Base-by-base conservation (phyloP, 768 basidiomycete genomes). In the Austroboletus eburneus region DNA sequence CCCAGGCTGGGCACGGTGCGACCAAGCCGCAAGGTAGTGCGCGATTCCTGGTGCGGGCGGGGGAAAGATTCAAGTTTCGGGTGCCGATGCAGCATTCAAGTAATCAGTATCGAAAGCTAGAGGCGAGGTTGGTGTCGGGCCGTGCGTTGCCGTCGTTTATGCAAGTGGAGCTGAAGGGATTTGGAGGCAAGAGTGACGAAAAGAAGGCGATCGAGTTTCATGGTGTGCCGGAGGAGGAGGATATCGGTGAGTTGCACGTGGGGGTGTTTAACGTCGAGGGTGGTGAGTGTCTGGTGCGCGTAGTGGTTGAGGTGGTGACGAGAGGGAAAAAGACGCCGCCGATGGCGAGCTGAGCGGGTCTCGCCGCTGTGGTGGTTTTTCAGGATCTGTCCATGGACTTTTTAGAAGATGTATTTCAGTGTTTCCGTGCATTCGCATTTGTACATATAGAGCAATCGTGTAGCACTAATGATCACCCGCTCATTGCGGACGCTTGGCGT, bases 41-140 rank as follows among this genome's bases (percentile, higher is more conserved):
- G 25, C 69, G 76, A 30, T 76, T 78, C 55, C 58, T 84, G 48
- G 72, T 78, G 25, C 74, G 81, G 25, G 64, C 70, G 3, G 80
- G 79, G 20, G 81, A 84, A 53, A 70, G 64, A 50, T 84, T 85
- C 71, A 74, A 70, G 54, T 82, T 81, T 63, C 69, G 72, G 46
- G 72, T 83, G 38, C 70, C 73, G 21, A 62, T 82, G 37, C 66
- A 57, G 32, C 48, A 56, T 27, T 42, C 56, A 29, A 53, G 56
- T 25, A 46, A 62, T 24, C 54, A 54, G 30, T 62, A 62, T 39
- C 67, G 68, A 42, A 70, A 69, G 44, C 69, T 78, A 41, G 72
- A 75, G 50, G 78, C 74, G 45, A 72, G 69, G 51, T 62, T 79
- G 50, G 66, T 73, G 34, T 77, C 76, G 27, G 80, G 81, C 24